Evolutionary conservation across 2,329 filamentous ascomycete species (phyloP).

Genomic region (Colletotrichum musae): DNA sequence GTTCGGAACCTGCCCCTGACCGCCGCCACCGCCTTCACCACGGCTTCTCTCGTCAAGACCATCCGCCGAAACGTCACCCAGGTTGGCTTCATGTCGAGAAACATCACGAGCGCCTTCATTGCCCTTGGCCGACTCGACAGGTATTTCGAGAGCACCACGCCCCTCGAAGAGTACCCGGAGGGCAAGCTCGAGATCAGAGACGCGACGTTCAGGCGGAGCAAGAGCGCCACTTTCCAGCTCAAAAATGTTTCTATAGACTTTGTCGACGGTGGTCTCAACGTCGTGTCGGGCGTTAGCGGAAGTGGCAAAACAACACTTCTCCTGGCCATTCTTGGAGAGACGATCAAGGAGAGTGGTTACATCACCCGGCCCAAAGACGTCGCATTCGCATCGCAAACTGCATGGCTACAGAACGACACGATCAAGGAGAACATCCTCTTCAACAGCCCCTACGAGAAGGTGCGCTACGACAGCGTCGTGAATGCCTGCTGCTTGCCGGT

Average conservation of each 20-base stretch:
- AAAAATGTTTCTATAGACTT: slow-evolving; percentile 66
- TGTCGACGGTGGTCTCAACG: slow-evolving; percentile 67
- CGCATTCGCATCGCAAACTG: slow-evolving; percentile 70
- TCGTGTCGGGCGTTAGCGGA: slow-evolving; percentile 68
- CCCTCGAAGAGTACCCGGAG: slow-evolving; percentile 62
- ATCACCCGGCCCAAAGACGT: slow-evolving; percentile 66
- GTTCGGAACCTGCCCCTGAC: slow-evolving; percentile 63
- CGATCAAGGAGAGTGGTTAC: slow-evolving; percentile 62
- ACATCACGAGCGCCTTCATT: slow-evolving; percentile 59
- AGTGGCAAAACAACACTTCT: slow-evolving; percentile 71
- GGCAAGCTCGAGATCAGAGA: slow-evolving; percentile 63
- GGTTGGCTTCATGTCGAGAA: slow-evolving; percentile 60
- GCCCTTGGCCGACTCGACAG: slow-evolving; percentile 68
- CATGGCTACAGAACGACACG: slow-evolving; percentile 71
- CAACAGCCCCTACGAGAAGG: slow-evolving; percentile 63
- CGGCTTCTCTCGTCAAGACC: slow-evolving; percentile 66
- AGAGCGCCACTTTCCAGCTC: slow-evolving; percentile 64
- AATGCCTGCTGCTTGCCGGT: slow-evolving; percentile 67
- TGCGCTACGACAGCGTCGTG: slow-evolving; percentile 69
- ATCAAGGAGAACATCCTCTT: slow-evolving; percentile 70
- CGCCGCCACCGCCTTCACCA: slow-evolving; percentile 71
- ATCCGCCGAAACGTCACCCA: slow-evolving; percentile 67
- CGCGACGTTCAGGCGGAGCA: slow-evolving; percentile 65
- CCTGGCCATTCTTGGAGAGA: slow-evolving; percentile 68
- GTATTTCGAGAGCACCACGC: slow-evolving; percentile 67